Evolutionary conservation across 2,329 filamentous ascomycete genomes (phyloP), one percentile per base, ranked within the genome.

Genomic region (Hypoxylon sp.): DNA sequence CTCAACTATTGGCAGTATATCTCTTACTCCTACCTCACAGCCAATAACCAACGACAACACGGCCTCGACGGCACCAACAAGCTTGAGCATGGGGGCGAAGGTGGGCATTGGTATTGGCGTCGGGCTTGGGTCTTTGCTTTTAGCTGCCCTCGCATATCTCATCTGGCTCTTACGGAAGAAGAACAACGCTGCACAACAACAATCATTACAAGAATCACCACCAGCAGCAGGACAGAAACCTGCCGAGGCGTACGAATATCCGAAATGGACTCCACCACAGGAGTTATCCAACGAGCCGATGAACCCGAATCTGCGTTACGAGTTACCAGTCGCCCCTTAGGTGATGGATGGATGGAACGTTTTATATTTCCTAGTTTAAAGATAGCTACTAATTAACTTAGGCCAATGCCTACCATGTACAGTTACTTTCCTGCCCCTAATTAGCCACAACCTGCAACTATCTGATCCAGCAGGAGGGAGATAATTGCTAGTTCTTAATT

Each of bases 81-180:
- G 37, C 7, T 41, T 41, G n/a, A 41, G 37, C 37, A 41, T 20
- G 17, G 37, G 37, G 10, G 37, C 3, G 17, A 41, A 41, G 37
- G 37, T 20, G 37, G 37, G 37, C 17, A 13, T 41, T 17, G 37
- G 37, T 20, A 17, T 41, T 20, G 37, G 37, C 37, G 17, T 41
- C 17, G 37, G 37, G 37, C 37, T 41, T 41, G 37, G 37, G 8
- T n/a, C 17, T 10, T 6, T 41, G 17, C n/a, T 41, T 19, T 10
- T 41, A 4, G 37, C 37, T 6, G 37, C 20, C 11, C 37, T 41
- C 37, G 6, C 37, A 17, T 41, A 41, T 20, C 6, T 20, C 37
- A 41, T 41, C 37, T 41, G 37, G 37, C 37, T 41, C 4, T 3
- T 41, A 41, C 37, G 37, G 17, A 41, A 41, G n/a, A 41, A 41